These are phyloP conservation scores for Globisporangium alternatum DNA, from an alignment of 352 stramenopile species.

Conservation along the genomic window DNA sequence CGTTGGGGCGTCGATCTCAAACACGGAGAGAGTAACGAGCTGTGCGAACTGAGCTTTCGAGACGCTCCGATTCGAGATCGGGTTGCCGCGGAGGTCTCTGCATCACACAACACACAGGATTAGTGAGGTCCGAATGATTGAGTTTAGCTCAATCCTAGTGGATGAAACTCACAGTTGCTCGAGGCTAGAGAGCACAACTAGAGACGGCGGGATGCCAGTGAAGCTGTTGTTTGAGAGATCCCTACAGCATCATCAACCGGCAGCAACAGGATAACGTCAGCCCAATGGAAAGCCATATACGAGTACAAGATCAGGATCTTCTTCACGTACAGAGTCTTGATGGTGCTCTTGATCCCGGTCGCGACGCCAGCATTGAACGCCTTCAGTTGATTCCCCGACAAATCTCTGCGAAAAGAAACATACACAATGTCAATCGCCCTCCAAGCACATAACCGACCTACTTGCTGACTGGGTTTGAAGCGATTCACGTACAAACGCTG, in stretches of 20 bases:
- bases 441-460: too few relatives aligned
- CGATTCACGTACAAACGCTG: neutral
- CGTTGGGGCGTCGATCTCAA: slow-evolving; percentile 2
- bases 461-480: too few relatives aligned
- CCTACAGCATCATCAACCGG: too few relatives aligned
- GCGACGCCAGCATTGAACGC: too few relatives aligned
- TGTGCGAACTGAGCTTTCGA: slow-evolving; percentile 10
- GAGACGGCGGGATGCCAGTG: neutral
- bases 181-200: neutral
- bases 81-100: slow-evolving; percentile 7
- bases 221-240: neutral
- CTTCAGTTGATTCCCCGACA: too few relatives aligned
- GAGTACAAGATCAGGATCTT: too few relatives aligned
- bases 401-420: too few relatives aligned
- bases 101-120: neutral
- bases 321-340: neutral
- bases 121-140: neutral
- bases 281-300: too few relatives aligned
- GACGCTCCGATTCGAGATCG: slow-evolving; percentile 20
- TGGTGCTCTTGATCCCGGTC: neutral
- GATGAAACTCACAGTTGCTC: neutral
- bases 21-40: slow-evolving; percentile 12
- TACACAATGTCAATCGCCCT: too few relatives aligned
- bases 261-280: too few relatives aligned
- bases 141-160: neutral